A percentile compares a stretch with the other conserved stretches of the same genome.
Conservation (phyloP, 2,329 filamentous ascomycete species). For the Hypoxylon rubiginosum region DNA sequence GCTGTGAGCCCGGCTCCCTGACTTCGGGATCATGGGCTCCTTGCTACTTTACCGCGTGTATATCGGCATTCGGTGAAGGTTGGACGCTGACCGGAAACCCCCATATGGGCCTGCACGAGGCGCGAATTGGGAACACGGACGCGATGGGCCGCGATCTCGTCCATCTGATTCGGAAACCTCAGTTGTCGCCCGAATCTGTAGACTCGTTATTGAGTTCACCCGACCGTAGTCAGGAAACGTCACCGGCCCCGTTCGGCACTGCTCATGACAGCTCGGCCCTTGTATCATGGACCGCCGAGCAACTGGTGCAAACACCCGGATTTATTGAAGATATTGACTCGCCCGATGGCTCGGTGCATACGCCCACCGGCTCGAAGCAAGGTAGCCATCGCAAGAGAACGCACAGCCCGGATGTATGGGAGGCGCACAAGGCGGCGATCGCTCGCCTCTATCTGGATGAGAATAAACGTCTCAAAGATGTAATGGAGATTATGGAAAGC, state of each 20-base stretch:
- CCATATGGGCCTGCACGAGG: constrained; percentile 32
- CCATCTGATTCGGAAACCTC: constrained; percentile 35
- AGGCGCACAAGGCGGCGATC: constrained; percentile 47
- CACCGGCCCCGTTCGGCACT: constrained; percentile 10
- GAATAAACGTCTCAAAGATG: constrained; percentile 49
- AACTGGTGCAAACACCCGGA: constrained; percentile 23
- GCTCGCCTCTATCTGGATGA: constrained; percentile 48
- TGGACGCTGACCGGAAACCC: constrained; percentile 27
- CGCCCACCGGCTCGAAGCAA: constrained; percentile 18
- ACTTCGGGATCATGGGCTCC: constrained; percentile 42
- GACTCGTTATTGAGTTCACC: constrained; percentile 24
- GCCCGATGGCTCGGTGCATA: constrained; percentile 25
- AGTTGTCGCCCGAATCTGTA: constrained; percentile 31
- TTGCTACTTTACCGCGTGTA: constrained; percentile 34
- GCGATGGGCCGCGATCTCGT: constrained; percentile 37
- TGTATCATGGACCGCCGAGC: constrained; percentile 22
- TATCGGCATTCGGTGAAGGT: constrained; percentile 41
- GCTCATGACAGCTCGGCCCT: constrained; percentile 1
- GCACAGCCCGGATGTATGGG: constrained; percentile 46
- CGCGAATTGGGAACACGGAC: constrained; percentile 26
- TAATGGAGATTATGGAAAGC: constrained; percentile 48
- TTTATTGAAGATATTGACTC: constrained; percentile 19
- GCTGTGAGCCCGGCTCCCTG: constrained; percentile 33
- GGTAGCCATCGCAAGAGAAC: constrained; percentile 42
- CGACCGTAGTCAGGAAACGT: constrained; percentile 26